A percentile compares a stretch with the other conserved stretches of the same genome.
Conservation (phyloP, 2,329 filamentous ascomycete species). For the Colletotrichum sp. region DNA sequence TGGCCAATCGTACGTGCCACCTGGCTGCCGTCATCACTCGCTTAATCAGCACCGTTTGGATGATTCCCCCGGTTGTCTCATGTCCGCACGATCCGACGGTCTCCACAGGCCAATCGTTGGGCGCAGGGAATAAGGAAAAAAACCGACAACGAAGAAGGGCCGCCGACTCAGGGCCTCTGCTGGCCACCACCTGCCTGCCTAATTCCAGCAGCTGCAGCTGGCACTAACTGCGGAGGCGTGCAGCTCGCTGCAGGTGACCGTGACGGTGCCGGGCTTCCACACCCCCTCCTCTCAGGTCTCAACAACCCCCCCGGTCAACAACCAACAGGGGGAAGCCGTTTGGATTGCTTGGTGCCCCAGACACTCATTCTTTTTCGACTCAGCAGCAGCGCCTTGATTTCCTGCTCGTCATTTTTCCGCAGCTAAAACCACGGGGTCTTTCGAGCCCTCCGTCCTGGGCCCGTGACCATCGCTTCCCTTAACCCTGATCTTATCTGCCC, state of each 20-base stretch:
- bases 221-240: slow-evolving; percentile 4
- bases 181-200: background rate
- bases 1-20: background rate
- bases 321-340: slow-evolving; percentile 7
- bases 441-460: background rate
- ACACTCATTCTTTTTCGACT: slow-evolving; percentile 6
- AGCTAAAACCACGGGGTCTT: slow-evolving; percentile 9
- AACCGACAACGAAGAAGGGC: background rate
- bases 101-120: background rate
- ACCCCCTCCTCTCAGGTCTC: background rate
- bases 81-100: background rate
- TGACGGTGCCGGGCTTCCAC: slow-evolving; percentile 11
- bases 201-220: background rate
- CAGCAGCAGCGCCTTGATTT: background rate
- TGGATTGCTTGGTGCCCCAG: slow-evolving; percentile 15
- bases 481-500: background rate
- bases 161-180: background rate
- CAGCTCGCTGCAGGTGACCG: slow-evolving; percentile 16
- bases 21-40: background rate
- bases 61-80: slow-evolving; percentile 8
- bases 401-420: slow-evolving; percentile 12
- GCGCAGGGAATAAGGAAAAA: background rate
- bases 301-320: slow-evolving; percentile 8
- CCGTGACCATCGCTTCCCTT: background rate
- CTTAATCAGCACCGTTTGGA: slow-evolving; percentile 1